A percentile compares a stretch with the other conserved stretches of the same genome.
Conservation (phyloP, 208 protist genomes). For the Leishmania turanica region DNA sequence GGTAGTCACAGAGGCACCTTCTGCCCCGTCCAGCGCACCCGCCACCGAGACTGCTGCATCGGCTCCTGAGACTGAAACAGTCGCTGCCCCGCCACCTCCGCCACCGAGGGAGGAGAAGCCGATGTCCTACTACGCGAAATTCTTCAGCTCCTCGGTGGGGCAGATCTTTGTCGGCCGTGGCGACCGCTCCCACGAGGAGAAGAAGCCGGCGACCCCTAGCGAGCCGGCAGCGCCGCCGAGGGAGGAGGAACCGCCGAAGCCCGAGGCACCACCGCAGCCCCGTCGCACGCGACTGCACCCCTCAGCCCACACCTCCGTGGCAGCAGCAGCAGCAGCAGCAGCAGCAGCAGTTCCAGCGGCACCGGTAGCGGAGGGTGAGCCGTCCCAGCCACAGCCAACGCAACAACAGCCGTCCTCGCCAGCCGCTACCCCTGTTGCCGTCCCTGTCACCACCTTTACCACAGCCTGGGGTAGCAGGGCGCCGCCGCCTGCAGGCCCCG, state of each 20-base stretch:
- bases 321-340: not conserved
- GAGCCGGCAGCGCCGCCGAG: not conserved
- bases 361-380: conserved; percentile 7
- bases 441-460: conserved; percentile 31
- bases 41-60: conserved; percentile 10
- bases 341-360: conserved; percentile 5
- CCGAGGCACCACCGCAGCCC: conserved; percentile 18
- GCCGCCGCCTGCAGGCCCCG: not conserved
- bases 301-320: conserved; percentile 8
- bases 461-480: conserved; percentile 19
- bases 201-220: not conserved
- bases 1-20: not conserved
- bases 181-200: conserved; percentile 7
- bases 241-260: conserved; percentile 5
- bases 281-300: conserved; percentile 42
- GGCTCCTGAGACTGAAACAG: not conserved
- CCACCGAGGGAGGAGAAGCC: conserved; percentile 21
- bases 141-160: conserved; percentile 63
- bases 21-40: conserved; percentile 2
- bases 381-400: not conserved
- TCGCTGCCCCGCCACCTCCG: not conserved
- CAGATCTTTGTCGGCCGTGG: conserved; percentile 45
- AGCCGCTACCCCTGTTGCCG: conserved; percentile 7
- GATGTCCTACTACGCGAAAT: conserved; percentile 69
- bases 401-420: conserved; percentile 8